Percentiles rank a stretch among this genome's conserved stretches.
These are phyloP conservation scores for Pilatotrama ljubarskyi DNA, from an alignment of 768 basidiomycete genomes.

Conservation along the genomic window DNA sequence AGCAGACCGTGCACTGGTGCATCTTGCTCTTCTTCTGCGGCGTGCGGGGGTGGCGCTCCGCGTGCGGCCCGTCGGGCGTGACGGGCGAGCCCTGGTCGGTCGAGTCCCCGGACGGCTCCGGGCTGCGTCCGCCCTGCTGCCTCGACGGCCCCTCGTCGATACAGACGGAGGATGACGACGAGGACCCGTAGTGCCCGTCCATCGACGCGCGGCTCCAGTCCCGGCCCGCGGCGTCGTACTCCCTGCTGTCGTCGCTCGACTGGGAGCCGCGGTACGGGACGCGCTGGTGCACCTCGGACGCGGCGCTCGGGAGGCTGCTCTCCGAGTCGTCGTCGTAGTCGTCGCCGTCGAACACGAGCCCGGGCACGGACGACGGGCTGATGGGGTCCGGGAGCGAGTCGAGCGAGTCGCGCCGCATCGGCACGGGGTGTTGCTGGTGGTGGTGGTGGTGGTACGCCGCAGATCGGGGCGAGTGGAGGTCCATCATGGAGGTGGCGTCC, in stretches of 20 bases:
- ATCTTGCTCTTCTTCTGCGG: conserved; percentile 46
- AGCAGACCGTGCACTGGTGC: conserved; percentile 48
- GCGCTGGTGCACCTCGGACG: conserved; percentile 21
- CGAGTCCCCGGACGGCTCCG: conserved; percentile 1
- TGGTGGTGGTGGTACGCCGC: conserved; percentile 6
- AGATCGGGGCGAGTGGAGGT: conserved; percentile 22
- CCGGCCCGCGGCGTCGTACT: neutral
- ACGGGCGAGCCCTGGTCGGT: conserved; percentile 1
- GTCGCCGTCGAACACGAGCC: conserved; percentile 30
- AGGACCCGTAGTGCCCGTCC: neutral
- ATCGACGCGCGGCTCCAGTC: conserved; percentile 10
- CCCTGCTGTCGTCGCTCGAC: conserved; percentile 13
- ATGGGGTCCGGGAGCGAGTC: conserved; percentile 29
- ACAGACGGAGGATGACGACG: neutral
- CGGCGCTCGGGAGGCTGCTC: conserved; percentile 30
- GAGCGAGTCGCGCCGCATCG: conserved; percentile 23
- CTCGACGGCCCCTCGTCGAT: conserved; percentile 4
- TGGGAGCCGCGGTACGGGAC: neutral
- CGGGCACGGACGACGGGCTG: conserved; percentile 30
- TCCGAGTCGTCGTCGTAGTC: conserved; percentile 34
- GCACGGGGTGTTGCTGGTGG: neutral
- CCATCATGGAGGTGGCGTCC: conserved; percentile 15
- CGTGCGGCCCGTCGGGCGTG: conserved; percentile 3
- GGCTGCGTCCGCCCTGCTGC: neutral
- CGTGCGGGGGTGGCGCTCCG: conserved; percentile 7